Percentiles rank a stretch among this genome's conserved stretches.
Evolutionary conservation across 495 filamentous ascomycete genomes (phyloP).

Genomic region (Penicillium atrosanguineum): DNA sequence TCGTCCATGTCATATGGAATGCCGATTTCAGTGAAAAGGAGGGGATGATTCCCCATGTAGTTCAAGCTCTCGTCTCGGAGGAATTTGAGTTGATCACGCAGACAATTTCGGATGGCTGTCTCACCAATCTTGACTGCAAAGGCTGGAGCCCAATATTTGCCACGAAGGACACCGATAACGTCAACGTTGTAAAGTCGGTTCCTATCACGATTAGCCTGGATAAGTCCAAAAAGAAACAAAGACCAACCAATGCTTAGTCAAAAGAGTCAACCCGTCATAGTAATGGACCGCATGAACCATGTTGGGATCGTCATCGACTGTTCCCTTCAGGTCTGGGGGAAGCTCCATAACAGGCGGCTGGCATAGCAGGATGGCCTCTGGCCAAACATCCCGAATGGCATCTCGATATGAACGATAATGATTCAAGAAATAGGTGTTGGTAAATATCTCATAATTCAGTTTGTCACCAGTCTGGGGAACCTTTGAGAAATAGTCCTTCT

Average conservation of each 20-base stretch:
- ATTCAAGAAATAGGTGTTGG: constrained; percentile 83
- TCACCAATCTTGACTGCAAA: constrained; percentile 93
- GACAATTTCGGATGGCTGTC: constrained; percentile 91
- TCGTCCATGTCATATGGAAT: constrained; percentile 99
- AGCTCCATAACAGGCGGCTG: constrained; percentile 92
- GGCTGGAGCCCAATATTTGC: constrained; percentile 79
- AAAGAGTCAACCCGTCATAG: constrained; percentile 93
- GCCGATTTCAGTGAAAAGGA: constrained; percentile 91
- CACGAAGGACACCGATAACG: constrained; percentile 86
- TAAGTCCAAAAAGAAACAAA: too few relatives aligned
- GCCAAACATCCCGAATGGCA: constrained; percentile 70
- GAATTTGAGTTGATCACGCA: constrained; percentile 84
- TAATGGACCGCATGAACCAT: constrained; percentile 94
- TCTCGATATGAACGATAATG: constrained; percentile 76
- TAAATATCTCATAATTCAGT: constrained; percentile 80
- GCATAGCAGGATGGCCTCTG: constrained; percentile 81
- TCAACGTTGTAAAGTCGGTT: constrained; percentile 96
- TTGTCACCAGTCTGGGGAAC: constrained; percentile 65
- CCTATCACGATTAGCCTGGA: constrained; percentile 34
- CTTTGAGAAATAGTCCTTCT: constrained; percentile 85
- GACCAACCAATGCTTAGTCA: constrained; percentile 90
- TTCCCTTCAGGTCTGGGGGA: constrained; percentile 83
- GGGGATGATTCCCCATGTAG: constrained; percentile 86
- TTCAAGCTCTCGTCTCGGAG: constrained; percentile 86
- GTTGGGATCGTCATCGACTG: constrained; percentile 80